Base-by-base conservation (phyloP, 805 yeast species). In the Teunomyces atbi region DNA sequence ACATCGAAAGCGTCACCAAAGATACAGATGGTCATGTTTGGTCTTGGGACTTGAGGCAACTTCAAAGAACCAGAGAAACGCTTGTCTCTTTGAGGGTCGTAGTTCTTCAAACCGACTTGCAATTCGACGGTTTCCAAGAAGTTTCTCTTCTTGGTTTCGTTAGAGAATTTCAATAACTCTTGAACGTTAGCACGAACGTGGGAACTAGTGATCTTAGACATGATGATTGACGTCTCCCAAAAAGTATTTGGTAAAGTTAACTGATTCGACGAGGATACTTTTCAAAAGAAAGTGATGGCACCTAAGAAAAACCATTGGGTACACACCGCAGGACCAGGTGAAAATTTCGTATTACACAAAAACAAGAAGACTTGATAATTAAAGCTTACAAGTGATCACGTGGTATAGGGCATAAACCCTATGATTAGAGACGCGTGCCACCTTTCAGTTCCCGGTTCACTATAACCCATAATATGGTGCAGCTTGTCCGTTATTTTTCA, bases 41-140 rank as follows among this genome's bases (percentile, higher is more conserved):
- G 99, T 85, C 99, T 95, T 82, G 99, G 99, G 62, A 95, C 96
- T 73, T 84, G 85, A 73, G 99, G 99, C 68, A 94, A 83, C 81
- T 85, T 94, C 81, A 94, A 85, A 73, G 98, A 72, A 82, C 99
- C 99, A 75, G 98, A 92, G 97, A 94, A 94, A 90, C 99, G 98
- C 91, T 94, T 94, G 81, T 94, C 99, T 89, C 99, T 91, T 84
- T 94, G 99, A 74, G 99, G 98, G 77, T 94, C 99, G 81, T 94
- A 94, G 96, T 94, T 94, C 91, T 94, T 94, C 68, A 94, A 85
- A 78, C 99, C 99, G 72, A 94, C 96, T 83, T 94, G 99, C 74
- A 94, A 84, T 83, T 94, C 99, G 69, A 94, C 91, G 77, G 99
- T 92, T 86, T 94, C 99, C 79, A 92, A 87, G 83, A 94, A 94